Evolutionary conservation across 1,139 yeast genomes (phyloP).

Genomic region (Yamadazyma friedrichii): DNA sequence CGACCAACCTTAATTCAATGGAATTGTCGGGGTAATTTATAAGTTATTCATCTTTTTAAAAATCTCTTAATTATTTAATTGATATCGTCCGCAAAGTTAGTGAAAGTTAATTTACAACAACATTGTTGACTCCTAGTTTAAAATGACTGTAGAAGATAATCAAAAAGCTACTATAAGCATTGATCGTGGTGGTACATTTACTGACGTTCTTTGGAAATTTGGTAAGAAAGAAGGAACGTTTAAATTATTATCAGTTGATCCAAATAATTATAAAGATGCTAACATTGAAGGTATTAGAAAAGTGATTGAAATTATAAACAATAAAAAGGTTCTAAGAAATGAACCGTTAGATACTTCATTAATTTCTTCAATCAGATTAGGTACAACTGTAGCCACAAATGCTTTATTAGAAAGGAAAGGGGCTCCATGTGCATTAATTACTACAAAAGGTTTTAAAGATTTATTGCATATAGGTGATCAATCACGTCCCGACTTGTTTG

Average conservation of each 20-base stretch:
- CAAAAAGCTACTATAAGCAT: slow-evolving; percentile 16
- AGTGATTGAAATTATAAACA: slow-evolving; percentile 17
- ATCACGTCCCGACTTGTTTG: slow-evolving; percentile 69
- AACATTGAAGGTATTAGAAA: slow-evolving; percentile 24
- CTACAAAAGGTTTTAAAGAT: slow-evolving; percentile 68
- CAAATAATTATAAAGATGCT: slow-evolving; percentile 21
- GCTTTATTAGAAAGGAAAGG: slow-evolving; percentile 72
- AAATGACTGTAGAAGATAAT: slow-evolving; percentile 7
- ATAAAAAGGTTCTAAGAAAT: slow-evolving; percentile 15
- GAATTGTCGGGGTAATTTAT: neutral
- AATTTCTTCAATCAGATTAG: slow-evolving; percentile 59
- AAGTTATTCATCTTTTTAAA: neutral
- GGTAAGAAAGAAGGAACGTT: slow-evolving; percentile 16
- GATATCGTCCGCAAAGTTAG: too few species aligned
- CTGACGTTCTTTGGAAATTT: slow-evolving; percentile 19
- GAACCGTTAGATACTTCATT: slow-evolving; percentile 29
- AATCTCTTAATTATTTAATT: neutral
- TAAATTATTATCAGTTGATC: slow-evolving; percentile 22
- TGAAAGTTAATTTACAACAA: too few species aligned
- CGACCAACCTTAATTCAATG: neutral
- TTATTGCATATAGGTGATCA: slow-evolving; percentile 68
- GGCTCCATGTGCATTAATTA: slow-evolving; percentile 58
- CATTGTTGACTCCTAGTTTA: neutral
- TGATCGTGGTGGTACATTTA: slow-evolving; percentile 26
- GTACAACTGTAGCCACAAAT: slow-evolving; percentile 80